Evolutionary conservation across 148 eudicot species (phyloP), one percentile per base, ranked within the genome.

Genomic region (Chenopodium suecicum): DNA sequence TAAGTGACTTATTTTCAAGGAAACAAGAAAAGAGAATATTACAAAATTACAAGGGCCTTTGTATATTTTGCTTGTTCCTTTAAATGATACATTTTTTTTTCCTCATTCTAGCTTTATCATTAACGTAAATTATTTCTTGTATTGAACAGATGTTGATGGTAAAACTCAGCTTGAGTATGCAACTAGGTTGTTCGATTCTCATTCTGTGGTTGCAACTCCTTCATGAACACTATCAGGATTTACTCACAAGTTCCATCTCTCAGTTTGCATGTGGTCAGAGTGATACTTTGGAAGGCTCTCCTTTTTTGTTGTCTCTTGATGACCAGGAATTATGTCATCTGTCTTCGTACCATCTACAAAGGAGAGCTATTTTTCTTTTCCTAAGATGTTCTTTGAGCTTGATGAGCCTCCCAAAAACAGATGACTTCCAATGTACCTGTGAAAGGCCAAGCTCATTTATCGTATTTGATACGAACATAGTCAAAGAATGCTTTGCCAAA

Each of bases 91-190:
- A 29, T 29, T 31, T 31, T 31, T 31, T 1, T 31, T 31, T 31
- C 32, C 27, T 2, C 32, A 54, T 8, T 2, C 16, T 60, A 58
- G 44, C 6, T 69, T 32, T 4, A 27, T 31, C 58, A 50, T 44
- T 1, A 12, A 56, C 1, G 0, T 17, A 5, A 25, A 14, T 47
- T 65, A 23, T n/a, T 25, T 0, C 46, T 78, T 78, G 34, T 73
- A 50, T 68, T 73, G 4, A 78, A 76, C 98, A 95, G 99, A 88
- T 92, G 90, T 82, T 96, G 82, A 85, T 94, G 97, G 82, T 87
- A 82, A 94, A 92, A 86, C 89, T 94, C 77, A 88, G 92, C 85
- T 87, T 78, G 72, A 88, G 79, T 7, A 73, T 86, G 75, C 81
- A 75, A 67, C 81, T 84, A 75, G 84, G 90, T 46, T 54, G 81